Evolutionary conservation across 768 basidiomycete genomes (phyloP), one percentile per base, ranked within the genome.

Genomic region (Mycena polygramma): DNA sequence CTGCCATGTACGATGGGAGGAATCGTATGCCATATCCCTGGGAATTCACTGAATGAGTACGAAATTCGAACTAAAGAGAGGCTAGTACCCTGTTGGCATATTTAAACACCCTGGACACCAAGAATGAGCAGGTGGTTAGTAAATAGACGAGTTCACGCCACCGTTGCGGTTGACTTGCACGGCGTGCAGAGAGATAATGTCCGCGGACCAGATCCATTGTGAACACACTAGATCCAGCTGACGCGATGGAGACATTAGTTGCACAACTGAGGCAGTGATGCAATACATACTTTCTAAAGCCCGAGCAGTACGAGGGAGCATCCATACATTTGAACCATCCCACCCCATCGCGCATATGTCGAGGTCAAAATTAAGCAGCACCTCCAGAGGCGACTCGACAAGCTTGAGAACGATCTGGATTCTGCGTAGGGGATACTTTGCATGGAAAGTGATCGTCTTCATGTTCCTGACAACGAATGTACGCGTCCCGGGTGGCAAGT

Each of bases 271-370:
- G 13, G 13, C 19, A 14, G 7, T 19, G 46, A 15, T 13, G 20
- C 13, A 39, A 54, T 1, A 15, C 68, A 7, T 36, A 69, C 68
- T 69, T 59, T 69, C 68, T 14, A 64, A 49, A 35, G 68, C 55
- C n/a, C 68, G 53, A 19, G 68, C 57, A 22, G 62, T 54, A n/a
- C 68, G 68, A 43, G 68, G 68, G 17, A 63, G 62, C 68, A 69
- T 69, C 61, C 62, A 69, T 37, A 69, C 17, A 19, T 69, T 45
- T 6, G 48, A 26, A 6, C 68, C 68, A 39, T 69, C 63, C 62
- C 62, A 69, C 7, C 62, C 68, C 68, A 64, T 58, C 9, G 63
- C 68, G n/a, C 68, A 69, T 9, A 69, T 59, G 36, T 69, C 68
- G 20, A 69, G 57, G 24, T 69, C 68, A 36, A 69, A 69, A 35